Percentiles rank a stretch among this genome's conserved stretches.
Evolutionary conservation across 352 stramenopile genomes (phyloP).

Genomic region (Blastocystis sp.): DNA sequence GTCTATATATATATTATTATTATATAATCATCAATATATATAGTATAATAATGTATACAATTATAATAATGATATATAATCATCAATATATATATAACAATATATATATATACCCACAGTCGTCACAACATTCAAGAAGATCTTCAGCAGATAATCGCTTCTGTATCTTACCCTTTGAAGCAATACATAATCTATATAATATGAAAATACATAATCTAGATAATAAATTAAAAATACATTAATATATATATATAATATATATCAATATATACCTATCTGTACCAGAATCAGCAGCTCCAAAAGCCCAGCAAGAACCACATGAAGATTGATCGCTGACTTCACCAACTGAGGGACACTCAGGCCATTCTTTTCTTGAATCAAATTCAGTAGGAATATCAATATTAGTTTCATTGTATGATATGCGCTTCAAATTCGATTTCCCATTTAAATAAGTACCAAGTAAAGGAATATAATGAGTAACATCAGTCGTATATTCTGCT

Average conservation of each 20-base stretch:
- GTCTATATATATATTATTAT: too few species aligned
- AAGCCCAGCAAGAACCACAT: constrained; percentile 50
- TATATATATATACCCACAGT: constrained; percentile 48
- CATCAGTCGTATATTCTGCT: too few species aligned
- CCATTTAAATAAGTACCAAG: constrained; percentile 16
- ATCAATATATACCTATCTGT: too few species aligned
- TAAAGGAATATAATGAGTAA: constrained; percentile 16
- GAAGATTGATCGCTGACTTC: constrained; percentile 18
- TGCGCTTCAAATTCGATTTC: constrained; percentile 5
- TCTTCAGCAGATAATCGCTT: constrained; percentile 45
- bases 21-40: too few species aligned
- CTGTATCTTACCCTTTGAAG: constrained; percentile 18
- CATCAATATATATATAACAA: constrained; percentile 48
- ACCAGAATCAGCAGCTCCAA: constrained; percentile 39
- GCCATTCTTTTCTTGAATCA: constrained; percentile 10
- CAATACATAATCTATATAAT: constrained; percentile 43
- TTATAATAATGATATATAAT: too few species aligned
- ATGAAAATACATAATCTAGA: too few species aligned
- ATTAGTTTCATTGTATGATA: neutral
- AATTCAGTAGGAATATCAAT: constrained; percentile 5
- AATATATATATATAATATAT: too few species aligned
- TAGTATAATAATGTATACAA: too few species aligned
- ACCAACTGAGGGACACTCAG: constrained; percentile 11
- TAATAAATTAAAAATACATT: too few species aligned
- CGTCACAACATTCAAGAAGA: constrained; percentile 44